phyloP scores from a whole-genome alignment of 805 yeast species.

The Ogataea nonfermentans region DNA sequence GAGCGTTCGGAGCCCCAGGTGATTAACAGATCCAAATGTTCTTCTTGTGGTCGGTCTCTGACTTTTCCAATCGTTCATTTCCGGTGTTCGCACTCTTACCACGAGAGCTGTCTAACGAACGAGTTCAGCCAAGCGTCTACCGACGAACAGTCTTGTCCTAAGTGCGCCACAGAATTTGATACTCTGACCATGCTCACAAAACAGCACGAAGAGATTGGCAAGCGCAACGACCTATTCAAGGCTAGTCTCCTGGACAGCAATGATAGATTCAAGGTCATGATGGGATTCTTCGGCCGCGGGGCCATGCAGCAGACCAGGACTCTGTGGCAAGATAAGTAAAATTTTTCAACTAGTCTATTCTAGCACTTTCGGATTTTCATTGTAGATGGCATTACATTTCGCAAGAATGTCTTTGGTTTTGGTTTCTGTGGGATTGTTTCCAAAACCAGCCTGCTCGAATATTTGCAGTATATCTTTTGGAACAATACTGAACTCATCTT shows the following conservation, averaged over 20 bases:
- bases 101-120: constrained; percentile 59
- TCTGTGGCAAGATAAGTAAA: constrained; percentile 11
- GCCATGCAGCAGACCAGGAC: constrained; percentile 54
- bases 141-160: constrained; percentile 53
- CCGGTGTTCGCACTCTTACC: constrained; percentile 83
- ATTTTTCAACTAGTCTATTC: constrained; percentile 6
- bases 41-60: constrained; percentile 59
- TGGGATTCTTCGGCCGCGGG: constrained; percentile 86
- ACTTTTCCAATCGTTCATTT: constrained; percentile 83
- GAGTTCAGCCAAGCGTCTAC: constrained; percentile 21
- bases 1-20: constrained; percentile 47
- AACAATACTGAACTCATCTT: constrained; percentile 73
- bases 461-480: constrained; percentile 63
- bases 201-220: constrained; percentile 60
- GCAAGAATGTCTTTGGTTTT: constrained; percentile 40
- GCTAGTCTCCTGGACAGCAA: constrained; percentile 50
- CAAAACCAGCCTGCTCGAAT: constrained; percentile 46
- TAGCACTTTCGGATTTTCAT: constrained; percentile 27
- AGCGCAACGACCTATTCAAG: constrained; percentile 61
- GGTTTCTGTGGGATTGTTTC: constrained; percentile 23
- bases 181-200: constrained; percentile 56
- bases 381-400: constrained; percentile 32
- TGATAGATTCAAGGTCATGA: constrained; percentile 70
- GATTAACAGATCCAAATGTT: constrained; percentile 62
- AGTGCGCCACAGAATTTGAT: constrained; percentile 70